Evolutionary conservation across 31 red algal genomes (phyloP).

Genomic region (Porphyra umbilicalis): DNA sequence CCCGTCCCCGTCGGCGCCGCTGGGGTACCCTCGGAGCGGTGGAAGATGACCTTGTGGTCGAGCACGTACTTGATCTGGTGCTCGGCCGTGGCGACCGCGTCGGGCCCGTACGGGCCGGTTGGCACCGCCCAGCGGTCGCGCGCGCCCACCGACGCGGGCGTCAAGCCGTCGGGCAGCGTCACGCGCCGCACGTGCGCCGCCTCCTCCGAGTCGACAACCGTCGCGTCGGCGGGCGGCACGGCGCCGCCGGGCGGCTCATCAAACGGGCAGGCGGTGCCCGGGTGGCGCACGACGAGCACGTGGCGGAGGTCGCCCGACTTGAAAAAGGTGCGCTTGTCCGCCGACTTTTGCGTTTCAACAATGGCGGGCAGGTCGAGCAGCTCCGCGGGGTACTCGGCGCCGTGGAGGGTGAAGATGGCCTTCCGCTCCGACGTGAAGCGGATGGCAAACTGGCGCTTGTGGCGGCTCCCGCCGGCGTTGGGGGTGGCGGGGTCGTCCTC

Average conservation of each 20-base stretch:
- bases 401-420: slow-evolving; percentile 62
- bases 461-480: slow-evolving; percentile 27
- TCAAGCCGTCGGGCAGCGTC: slow-evolving; percentile 58
- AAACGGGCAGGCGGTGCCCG: slow-evolving; percentile 31
- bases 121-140: slow-evolving; percentile 36
- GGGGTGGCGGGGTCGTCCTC: neutral
- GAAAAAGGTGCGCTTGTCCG: slow-evolving; percentile 83
- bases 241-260: neutral
- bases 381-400: slow-evolving; percentile 56
- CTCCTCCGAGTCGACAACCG: slow-evolving; percentile 1
- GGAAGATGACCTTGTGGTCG: slow-evolving; percentile 70
- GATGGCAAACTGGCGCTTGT: slow-evolving; percentile 38
- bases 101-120: slow-evolving; percentile 28
- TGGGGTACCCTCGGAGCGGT: neutral
- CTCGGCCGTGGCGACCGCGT: slow-evolving; percentile 70
- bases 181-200: neutral
- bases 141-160: slow-evolving; percentile 60
- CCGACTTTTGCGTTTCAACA: slow-evolving; percentile 78
- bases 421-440: slow-evolving; percentile 55
- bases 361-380: slow-evolving; percentile 86
- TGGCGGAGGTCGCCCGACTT: slow-evolving; percentile 86
- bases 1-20: neutral
- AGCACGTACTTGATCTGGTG: slow-evolving; percentile 78
- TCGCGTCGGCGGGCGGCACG: neutral
- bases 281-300: slow-evolving; percentile 68